Evolutionary conservation across 371 early-diverging fungal species (phyloP).

Genomic region (Parasitella parasitica): DNA sequence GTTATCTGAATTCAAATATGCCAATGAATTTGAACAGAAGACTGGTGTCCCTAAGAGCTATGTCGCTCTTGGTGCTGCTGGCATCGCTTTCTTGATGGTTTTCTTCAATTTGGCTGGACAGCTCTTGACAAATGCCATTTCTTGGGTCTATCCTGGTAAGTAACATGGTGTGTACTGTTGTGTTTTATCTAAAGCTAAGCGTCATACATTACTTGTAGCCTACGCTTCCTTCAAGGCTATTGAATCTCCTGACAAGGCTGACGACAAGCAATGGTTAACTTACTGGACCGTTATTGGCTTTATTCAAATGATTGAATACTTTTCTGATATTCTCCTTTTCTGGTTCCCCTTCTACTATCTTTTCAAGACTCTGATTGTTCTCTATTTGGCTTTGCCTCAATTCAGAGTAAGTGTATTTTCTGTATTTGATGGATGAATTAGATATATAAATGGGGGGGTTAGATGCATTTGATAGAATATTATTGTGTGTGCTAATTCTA

Average conservation of each 20-base stretch:
- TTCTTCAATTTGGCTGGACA: conserved; percentile 87
- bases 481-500: neutral
- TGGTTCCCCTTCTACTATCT: conserved; percentile 95
- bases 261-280: conserved; percentile 90
- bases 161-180: neutral
- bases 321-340: conserved; percentile 77
- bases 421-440: too few relatives aligned
- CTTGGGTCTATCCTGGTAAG: conserved; percentile 84
- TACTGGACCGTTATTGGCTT: conserved; percentile 89
- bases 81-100: conserved; percentile 67
- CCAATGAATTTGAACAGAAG: conserved; percentile 62
- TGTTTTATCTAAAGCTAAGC: conserved; percentile 12
- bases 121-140: conserved; percentile 78
- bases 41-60: conserved; percentile 87
- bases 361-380: conserved; percentile 83
- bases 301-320: conserved; percentile 83
- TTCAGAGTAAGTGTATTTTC: conserved; percentile 60
- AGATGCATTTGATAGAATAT: too few relatives aligned
- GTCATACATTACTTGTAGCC: too few relatives aligned
- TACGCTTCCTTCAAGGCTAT: conserved; percentile 92
- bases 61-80: conserved; percentile 62
- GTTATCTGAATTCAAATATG: conserved; percentile 63
- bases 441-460: neutral
- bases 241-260: conserved; percentile 73
- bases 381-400: conserved; percentile 83